These are phyloP conservation scores for Endocarpon pusillum DNA, from an alignment of 495 filamentous ascomycete genomes.

Conservation along the genomic window DNA sequence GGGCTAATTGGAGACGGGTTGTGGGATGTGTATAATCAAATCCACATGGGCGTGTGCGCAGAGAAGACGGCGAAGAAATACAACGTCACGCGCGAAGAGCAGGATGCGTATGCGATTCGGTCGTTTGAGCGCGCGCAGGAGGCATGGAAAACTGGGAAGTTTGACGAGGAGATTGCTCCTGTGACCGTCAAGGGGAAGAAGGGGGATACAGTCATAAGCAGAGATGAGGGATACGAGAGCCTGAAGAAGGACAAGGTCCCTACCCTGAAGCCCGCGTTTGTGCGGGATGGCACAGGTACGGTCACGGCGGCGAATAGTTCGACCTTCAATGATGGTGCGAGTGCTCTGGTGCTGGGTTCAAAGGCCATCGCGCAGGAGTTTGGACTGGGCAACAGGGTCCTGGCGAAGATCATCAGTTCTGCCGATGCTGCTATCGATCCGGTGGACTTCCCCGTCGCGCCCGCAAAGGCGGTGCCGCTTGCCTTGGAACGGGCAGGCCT, in stretches of 20 bases:
- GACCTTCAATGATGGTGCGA: slow-evolving; percentile 86
- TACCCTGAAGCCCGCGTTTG: slow-evolving; percentile 78
- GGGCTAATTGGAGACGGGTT: slow-evolving; percentile 89
- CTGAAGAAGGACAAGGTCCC: slow-evolving; percentile 71
- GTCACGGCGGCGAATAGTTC: slow-evolving; percentile 90
- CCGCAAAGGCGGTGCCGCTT: slow-evolving; percentile 79
- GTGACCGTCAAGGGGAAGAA: slow-evolving; percentile 74
- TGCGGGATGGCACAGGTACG: slow-evolving; percentile 66
- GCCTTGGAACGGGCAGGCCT: slow-evolving; percentile 81
- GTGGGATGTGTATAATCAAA: slow-evolving; percentile 90
- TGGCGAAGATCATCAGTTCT: slow-evolving; percentile 68
- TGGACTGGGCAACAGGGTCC: slow-evolving; percentile 51
- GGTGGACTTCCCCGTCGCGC: slow-evolving; percentile 89
- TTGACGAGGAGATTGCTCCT: slow-evolving; percentile 72
- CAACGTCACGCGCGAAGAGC: slow-evolving; percentile 58
- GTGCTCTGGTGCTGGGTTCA: slow-evolving; percentile 72
- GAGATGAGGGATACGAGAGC: slow-evolving; percentile 77
- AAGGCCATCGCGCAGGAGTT: slow-evolving; percentile 59
- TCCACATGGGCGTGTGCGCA: slow-evolving; percentile 97
- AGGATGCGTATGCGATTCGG: slow-evolving; percentile 79
- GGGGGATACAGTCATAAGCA: slow-evolving; percentile 58
- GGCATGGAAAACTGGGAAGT: slow-evolving; percentile 67
- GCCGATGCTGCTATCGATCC: slow-evolving; percentile 88
- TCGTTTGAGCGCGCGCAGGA: slow-evolving; percentile 76
- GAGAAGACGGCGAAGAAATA: slow-evolving; percentile 87